phyloP scores from a whole-genome alignment of 2,329 filamentous ascomycete species.

The Teratosphaeria epicoccoides region DNA sequence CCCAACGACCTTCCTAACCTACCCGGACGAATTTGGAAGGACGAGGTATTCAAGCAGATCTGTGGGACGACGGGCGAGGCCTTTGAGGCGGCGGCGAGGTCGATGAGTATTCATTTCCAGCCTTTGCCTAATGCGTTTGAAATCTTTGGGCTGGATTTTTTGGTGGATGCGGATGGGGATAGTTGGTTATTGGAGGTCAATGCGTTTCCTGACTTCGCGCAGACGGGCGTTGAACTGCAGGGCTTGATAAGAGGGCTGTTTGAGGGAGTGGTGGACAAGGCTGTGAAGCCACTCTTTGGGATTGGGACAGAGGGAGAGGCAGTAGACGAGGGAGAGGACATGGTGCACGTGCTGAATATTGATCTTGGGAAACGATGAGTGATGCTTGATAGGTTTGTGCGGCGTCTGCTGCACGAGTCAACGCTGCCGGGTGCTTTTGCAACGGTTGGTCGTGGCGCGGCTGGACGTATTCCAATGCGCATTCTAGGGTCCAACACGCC shows the following conservation, averaged over 20 bases:
- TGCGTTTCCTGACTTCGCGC: conserved; percentile 89
- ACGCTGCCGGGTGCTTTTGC: too few species aligned
- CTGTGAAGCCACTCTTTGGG: conserved; percentile 58
- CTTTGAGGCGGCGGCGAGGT: conserved; percentile 76
- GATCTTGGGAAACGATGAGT: conserved; percentile 33
- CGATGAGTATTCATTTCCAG: conserved; percentile 86
- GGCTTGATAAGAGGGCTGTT: conserved; percentile 67
- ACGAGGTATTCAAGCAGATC: conserved; percentile 62
- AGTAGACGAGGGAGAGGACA: conserved; percentile 9
- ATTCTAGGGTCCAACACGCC: background rate
- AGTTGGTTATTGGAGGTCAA: conserved; percentile 85
- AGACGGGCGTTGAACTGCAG: conserved; percentile 69
- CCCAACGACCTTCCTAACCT: conserved; percentile 24
- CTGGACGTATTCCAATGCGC: too few species aligned
- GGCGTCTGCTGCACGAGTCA: too few species aligned
- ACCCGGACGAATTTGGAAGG: conserved; percentile 37
- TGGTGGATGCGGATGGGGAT: conserved; percentile 56
- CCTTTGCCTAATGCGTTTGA: conserved; percentile 82
- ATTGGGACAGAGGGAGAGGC: conserved; percentile 1
- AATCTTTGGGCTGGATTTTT: conserved; percentile 80
- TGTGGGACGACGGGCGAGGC: conserved; percentile 61
- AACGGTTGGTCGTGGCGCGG: too few species aligned
- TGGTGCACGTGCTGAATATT: conserved; percentile 36
- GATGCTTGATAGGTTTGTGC: too few species aligned
- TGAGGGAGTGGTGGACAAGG: conserved; percentile 58